Conservation (phyloP, 2,329 filamentous ascomycete species). For the Phoma sp. region DNA sequence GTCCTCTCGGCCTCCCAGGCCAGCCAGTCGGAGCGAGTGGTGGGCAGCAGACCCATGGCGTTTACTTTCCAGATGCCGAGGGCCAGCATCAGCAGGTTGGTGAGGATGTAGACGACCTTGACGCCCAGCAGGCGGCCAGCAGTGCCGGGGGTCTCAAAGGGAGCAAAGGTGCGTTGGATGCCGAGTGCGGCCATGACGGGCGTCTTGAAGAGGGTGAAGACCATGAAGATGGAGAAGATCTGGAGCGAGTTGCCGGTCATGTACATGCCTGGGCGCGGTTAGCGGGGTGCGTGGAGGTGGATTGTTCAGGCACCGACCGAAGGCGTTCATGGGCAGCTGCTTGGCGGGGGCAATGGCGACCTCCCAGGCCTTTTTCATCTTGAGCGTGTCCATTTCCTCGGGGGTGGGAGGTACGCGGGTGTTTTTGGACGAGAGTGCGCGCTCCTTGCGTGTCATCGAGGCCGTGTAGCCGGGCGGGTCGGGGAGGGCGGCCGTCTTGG, state of each 20-base stretch:
- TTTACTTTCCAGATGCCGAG: slow-evolving; percentile 97
- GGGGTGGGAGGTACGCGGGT: slow-evolving; percentile 72
- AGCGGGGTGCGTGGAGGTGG: slow-evolving; percentile 1
- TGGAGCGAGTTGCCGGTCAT: slow-evolving; percentile 99
- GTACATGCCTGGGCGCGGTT: slow-evolving; percentile 72
- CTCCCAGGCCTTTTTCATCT: slow-evolving; percentile 99
- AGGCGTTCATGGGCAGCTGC: slow-evolving; percentile 94
- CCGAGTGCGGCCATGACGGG: slow-evolving; percentile 83
- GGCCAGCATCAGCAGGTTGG: slow-evolving; percentile 82
- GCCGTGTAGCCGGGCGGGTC: slow-evolving; percentile 87
- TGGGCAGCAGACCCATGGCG: slow-evolving; percentile 94
- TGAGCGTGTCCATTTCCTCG: slow-evolving; percentile 92
- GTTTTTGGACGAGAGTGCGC: slow-evolving; percentile 44
- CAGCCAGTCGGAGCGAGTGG: slow-evolving; percentile 95
- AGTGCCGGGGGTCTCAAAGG: slow-evolving; percentile 85
- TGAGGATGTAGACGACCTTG: slow-evolving; percentile 85
- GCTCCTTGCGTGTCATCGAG: slow-evolving; percentile 49
- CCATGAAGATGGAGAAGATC: slow-evolving; percentile 99
- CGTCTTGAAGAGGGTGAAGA: slow-evolving; percentile 98
- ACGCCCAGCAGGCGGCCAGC: slow-evolving; percentile 76
- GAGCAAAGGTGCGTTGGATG: slow-evolving; percentile 87
- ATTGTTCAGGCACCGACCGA: slow-evolving; percentile 62
- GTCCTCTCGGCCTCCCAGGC: slow-evolving; percentile 84
- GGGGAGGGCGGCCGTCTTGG: slow-evolving; percentile 71
- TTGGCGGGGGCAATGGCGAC: slow-evolving; percentile 92